A percentile compares a stretch with the other conserved stretches of the same genome.
Evolutionary conservation across 1,284 basidiomycete genomes (phyloP).

Genomic region (Fistulinella cinereoalba): DNA sequence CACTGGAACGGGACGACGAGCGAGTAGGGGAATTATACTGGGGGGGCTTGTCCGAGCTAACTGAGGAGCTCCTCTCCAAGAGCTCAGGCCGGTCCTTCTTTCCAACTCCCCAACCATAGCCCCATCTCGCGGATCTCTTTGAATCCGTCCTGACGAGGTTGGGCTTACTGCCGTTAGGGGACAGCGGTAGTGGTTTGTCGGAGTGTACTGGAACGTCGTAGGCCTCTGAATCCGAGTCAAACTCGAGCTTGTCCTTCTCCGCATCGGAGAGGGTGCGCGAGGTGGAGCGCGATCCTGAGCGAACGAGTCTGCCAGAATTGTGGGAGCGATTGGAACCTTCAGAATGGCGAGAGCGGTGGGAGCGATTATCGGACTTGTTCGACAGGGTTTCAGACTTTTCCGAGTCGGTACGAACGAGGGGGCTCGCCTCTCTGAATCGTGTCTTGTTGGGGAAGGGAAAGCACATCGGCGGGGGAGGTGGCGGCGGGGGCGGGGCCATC

Average conservation of each 20-base stretch:
- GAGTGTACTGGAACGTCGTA: constrained; percentile 41
- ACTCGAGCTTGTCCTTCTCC: constrained; percentile 45
- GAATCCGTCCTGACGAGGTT: constrained; percentile 52
- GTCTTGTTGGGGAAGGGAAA: constrained; percentile 46
- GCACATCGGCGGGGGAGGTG: constrained; percentile 53
- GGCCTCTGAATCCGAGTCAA: constrained; percentile 55
- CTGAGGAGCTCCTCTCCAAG: constrained; percentile 43
- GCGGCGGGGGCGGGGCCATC: constrained; percentile 41
- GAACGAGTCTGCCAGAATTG: constrained; percentile 28
- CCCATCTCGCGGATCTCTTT: constrained; percentile 48
- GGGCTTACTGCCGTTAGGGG: constrained; percentile 38
- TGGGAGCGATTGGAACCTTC: constrained; percentile 25
- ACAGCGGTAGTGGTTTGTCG: constrained; percentile 23
- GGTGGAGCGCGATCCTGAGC: constrained; percentile 34
- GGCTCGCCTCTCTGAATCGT: constrained; percentile 30
- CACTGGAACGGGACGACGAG: constrained; percentile 38
- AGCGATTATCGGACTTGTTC: constrained; percentile 28
- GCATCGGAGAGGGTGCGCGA: constrained; percentile 20
- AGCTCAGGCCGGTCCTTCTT: constrained; percentile 51
- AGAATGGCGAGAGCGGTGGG: constrained; percentile 28
- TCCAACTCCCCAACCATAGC: constrained; percentile 69
- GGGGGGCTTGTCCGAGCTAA: constrained; percentile 35
- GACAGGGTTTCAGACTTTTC: constrained; percentile 33
- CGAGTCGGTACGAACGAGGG: constrained; percentile 33
- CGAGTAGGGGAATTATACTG: constrained; percentile 38